These are phyloP conservation scores for Podospora tetraspora DNA, from an alignment of 495 filamentous ascomycete genomes.

Conservation along the genomic window DNA sequence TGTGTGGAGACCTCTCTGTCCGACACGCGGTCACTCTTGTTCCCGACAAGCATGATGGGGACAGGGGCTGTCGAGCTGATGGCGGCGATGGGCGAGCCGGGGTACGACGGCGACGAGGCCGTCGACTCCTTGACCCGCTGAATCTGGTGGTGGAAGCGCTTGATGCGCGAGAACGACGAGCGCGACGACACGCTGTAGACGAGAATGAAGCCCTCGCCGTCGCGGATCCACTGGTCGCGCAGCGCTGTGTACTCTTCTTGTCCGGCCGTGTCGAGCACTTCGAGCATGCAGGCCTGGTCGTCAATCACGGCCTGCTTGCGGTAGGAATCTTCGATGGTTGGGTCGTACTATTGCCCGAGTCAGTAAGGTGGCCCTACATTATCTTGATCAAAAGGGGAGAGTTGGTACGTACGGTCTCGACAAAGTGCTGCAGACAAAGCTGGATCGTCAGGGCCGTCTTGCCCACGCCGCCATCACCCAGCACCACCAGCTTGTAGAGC, in stretches of 20 bases:
- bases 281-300: slow-evolving; percentile 93
- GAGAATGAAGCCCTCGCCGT: slow-evolving; percentile 94
- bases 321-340: slow-evolving; percentile 96
- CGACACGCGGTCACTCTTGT: slow-evolving; percentile 94
- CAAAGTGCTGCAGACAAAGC: slow-evolving; percentile 62
- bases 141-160: slow-evolving; percentile 93
- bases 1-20: slow-evolving; percentile 96
- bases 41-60: slow-evolving; percentile 96
- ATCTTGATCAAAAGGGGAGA: not conserved
- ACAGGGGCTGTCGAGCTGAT: slow-evolving; percentile 56
- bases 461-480: slow-evolving; percentile 72
- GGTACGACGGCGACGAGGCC: slow-evolving; percentile 68
- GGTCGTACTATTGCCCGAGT: slow-evolving; percentile 61
- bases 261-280: slow-evolving; percentile 97
- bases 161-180: slow-evolving; percentile 90
- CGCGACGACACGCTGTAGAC: slow-evolving; percentile 98
- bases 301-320: slow-evolving; percentile 98
- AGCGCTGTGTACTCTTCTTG: slow-evolving; percentile 98
- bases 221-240: slow-evolving; percentile 96
- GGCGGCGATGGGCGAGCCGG: slow-evolving; percentile 53
- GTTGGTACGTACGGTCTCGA: slow-evolving; percentile 47
- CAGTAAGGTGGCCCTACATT: slow-evolving; percentile 21
- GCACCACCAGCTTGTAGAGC: slow-evolving; percentile 96
- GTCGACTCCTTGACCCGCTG: slow-evolving; percentile 95
- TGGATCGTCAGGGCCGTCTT: slow-evolving; percentile 98